Evolutionary conservation across 192 early-diverging fungal genomes (phyloP).

Genomic region (Coemansia sp.): DNA sequence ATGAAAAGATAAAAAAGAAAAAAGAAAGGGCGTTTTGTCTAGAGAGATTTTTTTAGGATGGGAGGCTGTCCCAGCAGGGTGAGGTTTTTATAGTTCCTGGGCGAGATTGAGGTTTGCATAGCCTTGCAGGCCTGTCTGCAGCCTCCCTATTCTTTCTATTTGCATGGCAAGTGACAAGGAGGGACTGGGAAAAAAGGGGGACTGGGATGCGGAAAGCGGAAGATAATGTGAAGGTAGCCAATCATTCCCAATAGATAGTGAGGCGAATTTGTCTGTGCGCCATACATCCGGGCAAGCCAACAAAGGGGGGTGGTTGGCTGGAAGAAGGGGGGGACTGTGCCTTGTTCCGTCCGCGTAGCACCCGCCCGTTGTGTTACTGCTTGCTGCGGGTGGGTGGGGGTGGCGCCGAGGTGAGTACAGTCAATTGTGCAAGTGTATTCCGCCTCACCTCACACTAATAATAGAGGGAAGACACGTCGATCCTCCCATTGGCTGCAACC

Average conservation of each 20-base stretch:
- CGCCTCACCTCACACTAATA: not conserved
- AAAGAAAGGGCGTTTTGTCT: conserved; percentile 7
- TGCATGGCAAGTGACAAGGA: not conserved
- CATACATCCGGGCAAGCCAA: not conserved
- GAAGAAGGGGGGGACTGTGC: not conserved
- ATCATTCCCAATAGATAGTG: not conserved
- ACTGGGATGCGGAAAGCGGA: conserved; percentile 13
- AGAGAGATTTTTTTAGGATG: conserved; percentile 2
- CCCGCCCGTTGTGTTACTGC: not conserved
- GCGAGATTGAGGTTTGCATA: conserved; percentile 5
- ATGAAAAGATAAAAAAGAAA: not conserved
- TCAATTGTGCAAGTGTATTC: conserved; percentile 3
- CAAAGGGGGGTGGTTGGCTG: not conserved
- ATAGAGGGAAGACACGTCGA: not conserved
- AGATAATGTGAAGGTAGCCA: not conserved
- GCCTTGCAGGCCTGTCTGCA: not conserved
- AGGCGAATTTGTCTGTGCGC: not conserved
- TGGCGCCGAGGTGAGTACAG: conserved; percentile 1
- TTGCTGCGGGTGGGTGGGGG: conserved; percentile 5
- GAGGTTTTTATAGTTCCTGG: conserved; percentile 5
- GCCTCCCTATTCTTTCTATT: conserved; percentile 3
- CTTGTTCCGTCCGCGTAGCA: conserved; percentile 1
- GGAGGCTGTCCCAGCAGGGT: not conserved
- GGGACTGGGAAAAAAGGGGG: not conserved
- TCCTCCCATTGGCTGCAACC: too few relatives aligned